Evolutionary conservation across 2,329 filamentous ascomycete genomes (phyloP), one percentile per base, ranked within the genome.

Genomic region (Colletotrichum caudatum): DNA sequence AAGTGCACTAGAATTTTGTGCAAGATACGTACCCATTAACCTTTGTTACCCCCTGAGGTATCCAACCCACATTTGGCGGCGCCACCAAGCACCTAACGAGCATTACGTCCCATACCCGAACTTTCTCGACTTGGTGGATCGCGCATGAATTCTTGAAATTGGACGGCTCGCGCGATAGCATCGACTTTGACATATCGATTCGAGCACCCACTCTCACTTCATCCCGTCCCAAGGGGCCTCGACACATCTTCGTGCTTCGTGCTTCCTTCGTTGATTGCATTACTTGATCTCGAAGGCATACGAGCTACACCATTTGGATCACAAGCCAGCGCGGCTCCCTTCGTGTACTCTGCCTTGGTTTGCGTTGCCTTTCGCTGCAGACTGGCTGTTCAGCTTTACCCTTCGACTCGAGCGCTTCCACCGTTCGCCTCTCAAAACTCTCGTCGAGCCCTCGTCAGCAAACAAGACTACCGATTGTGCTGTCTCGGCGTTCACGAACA

Each of bases 121-220:
- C 65, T 60, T 61, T 59, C 51, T 72, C 60, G 58, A 44, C 46
- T 23, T 71, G 61, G 70, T 72, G 70, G 70, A 71, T 66, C 66
- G 69, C 57, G 73, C 73, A 74, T 74, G 69, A 74, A 74, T 69
- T 74, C 64, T 74, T 61, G 68, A 74, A 74, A 74, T 74, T 74
- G 72, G 59, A 73, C 65, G 67, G 66, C 50, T 56, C 71, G 53
- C 59, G 59, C 39, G 53, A 61, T 26, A 59, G 56, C 53, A 57
- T 72, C 48, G 58, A 62, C 63, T 50, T 57, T 58, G 37, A 51
- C 46, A 67, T 56, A 72, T 23, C 68, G 63, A 63, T 48, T 20
- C 35, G 7, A 29, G 20, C 58, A 53, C 33, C 61, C 29, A 44
- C 23, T 44, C 39, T 33, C 50, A 26, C 39, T 20, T 23, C 58